These are phyloP conservation scores for Yamadazyma siamensis DNA, from an alignment of 1,139 yeast genomes.

Conservation along the genomic window DNA sequence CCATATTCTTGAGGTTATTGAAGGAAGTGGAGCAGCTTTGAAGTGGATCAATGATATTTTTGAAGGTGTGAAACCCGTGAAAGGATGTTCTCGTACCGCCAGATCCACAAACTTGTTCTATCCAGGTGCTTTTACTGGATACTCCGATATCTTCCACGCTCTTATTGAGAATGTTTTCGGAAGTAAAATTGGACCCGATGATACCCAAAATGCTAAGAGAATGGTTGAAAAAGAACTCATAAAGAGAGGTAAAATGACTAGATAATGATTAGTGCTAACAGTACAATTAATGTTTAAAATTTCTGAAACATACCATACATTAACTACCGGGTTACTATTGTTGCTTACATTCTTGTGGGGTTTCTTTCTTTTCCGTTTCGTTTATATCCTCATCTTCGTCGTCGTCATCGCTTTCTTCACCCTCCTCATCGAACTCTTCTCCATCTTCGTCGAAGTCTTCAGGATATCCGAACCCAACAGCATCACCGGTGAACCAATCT, in stretches of 20 bases:
- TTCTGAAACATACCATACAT: too few species aligned
- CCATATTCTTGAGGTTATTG: conserved; percentile 22
- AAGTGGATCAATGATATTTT: conserved; percentile 22
- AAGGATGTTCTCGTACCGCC: conserved; percentile 24
- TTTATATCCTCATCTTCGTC: conserved; percentile 47
- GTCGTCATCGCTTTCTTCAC: conserved; percentile 41
- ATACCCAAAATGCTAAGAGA: conserved; percentile 1
- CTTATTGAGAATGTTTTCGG: conserved; percentile 9
- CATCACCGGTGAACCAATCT: conserved; percentile 98
- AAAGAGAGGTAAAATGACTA: too few species aligned
- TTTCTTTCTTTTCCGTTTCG: conserved; percentile 58
- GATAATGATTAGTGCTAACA: too few species aligned
- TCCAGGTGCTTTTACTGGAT: conserved; percentile 17
- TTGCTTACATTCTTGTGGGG: conserved; percentile 88
- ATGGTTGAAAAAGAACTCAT: conserved; percentile 1
- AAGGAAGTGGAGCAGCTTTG: conserved; percentile 29
- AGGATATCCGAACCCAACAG: conserved; percentile 59
- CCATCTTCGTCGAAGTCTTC: conserved; percentile 47
- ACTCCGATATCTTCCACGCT: conserved; percentile 6
- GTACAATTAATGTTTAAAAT: too few species aligned
- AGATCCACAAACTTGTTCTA: conserved; percentile 22
- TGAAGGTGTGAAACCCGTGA: conserved; percentile 19
- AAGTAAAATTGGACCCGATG: conserved; percentile 10
- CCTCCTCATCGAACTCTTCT: conserved; percentile 47
- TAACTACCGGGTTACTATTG: too few species aligned